Conservation (phyloP, 2,329 filamentous ascomycete species). For the Lojkania enalia region DNA sequence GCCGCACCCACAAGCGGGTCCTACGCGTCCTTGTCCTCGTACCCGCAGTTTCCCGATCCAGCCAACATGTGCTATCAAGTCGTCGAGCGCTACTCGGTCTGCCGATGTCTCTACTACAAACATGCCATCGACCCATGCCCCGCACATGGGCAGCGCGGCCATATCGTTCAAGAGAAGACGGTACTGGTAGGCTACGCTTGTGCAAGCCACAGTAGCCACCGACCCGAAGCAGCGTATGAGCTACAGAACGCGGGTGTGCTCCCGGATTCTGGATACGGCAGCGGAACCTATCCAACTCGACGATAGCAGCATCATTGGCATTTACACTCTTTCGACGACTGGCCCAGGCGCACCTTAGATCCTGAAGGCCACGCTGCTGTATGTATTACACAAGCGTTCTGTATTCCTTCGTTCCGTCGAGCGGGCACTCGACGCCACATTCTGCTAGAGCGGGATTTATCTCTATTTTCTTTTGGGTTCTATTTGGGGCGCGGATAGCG, state of each 20-base stretch:
- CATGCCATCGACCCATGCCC: slow-evolving; percentile 84
- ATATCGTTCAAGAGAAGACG: slow-evolving; percentile 71
- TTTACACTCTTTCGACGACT: slow-evolving; percentile 1
- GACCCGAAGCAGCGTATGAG: slow-evolving; percentile 24
- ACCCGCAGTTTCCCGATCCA: background rate
- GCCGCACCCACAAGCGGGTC: slow-evolving; percentile 12
- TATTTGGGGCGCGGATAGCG: slow-evolving; percentile 21
- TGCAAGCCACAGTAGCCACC: slow-evolving; percentile 53
- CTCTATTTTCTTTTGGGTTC: slow-evolving; percentile 12
- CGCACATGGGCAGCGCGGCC: slow-evolving; percentile 72
- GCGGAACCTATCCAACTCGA: slow-evolving; percentile 24
- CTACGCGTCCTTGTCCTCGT: slow-evolving; percentile 7
- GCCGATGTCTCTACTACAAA: slow-evolving; percentile 84
- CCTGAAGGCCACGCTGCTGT: too few species aligned
- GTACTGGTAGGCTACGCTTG: slow-evolving; percentile 86
- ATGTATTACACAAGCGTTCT: too few species aligned
- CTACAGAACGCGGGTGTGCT: slow-evolving; percentile 21
- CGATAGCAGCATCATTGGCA: slow-evolving; percentile 8
- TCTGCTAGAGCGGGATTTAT: slow-evolving; percentile 12
- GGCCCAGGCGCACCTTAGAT: too few species aligned
- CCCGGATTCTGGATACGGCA: slow-evolving; percentile 37
- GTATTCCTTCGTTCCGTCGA: slow-evolving; percentile 26
- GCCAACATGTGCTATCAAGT: slow-evolving; percentile 80
- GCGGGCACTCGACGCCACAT: slow-evolving; percentile 27
- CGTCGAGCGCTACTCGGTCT: slow-evolving; percentile 82